phyloP scores from a whole-genome alignment of 2,329 filamentous ascomycete species.

The Diaporthe sp. region DNA sequence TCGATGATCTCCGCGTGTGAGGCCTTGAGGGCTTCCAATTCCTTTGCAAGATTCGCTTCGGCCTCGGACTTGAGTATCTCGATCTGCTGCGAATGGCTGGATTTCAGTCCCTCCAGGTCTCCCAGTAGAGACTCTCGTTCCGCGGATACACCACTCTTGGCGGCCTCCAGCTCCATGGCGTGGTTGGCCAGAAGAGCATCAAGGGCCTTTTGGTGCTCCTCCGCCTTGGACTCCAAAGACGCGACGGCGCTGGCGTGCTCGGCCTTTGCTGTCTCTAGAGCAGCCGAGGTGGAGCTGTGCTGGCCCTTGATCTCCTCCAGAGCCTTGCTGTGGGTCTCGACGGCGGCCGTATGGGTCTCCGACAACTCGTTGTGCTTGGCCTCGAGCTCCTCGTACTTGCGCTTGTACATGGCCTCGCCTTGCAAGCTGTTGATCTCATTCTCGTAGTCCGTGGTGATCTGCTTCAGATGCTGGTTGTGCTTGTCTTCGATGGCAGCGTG shows the following conservation, averaged over 20 bases:
- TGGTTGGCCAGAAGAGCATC: slow-evolving; percentile 69
- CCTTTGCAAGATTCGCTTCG: slow-evolving; percentile 53
- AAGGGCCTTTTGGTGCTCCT: slow-evolving; percentile 65
- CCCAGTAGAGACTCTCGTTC: slow-evolving; percentile 61
- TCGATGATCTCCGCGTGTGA: slow-evolving; percentile 59
- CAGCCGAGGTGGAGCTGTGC: slow-evolving; percentile 58
- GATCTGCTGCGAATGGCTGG: slow-evolving; percentile 64
- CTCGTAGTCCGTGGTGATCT: slow-evolving; percentile 72
- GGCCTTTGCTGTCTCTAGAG: slow-evolving; percentile 58
- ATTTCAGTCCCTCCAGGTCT: slow-evolving; percentile 67
- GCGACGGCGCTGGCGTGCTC: slow-evolving; percentile 59
- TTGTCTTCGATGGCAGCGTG: slow-evolving; percentile 56
- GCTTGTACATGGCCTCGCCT: slow-evolving; percentile 74
- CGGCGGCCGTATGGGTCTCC: slow-evolving; percentile 49
- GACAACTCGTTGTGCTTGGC: slow-evolving; percentile 65
- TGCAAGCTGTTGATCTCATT: slow-evolving; percentile 74
- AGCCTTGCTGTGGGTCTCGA: slow-evolving; percentile 55
- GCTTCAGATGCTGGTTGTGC: slow-evolving; percentile 70
- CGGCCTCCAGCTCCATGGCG: slow-evolving; percentile 69
- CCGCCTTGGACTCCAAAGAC: slow-evolving; percentile 63
- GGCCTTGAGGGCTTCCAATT: slow-evolving; percentile 57
- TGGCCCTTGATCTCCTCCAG: slow-evolving; percentile 58
- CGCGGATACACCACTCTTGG: slow-evolving; percentile 64
- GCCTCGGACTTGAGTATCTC: slow-evolving; percentile 58
- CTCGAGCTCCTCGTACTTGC: slow-evolving; percentile 72